phyloP scores from a whole-genome alignment of 2,329 filamentous ascomycete genomes.

The Penicillium sp. region DNA sequence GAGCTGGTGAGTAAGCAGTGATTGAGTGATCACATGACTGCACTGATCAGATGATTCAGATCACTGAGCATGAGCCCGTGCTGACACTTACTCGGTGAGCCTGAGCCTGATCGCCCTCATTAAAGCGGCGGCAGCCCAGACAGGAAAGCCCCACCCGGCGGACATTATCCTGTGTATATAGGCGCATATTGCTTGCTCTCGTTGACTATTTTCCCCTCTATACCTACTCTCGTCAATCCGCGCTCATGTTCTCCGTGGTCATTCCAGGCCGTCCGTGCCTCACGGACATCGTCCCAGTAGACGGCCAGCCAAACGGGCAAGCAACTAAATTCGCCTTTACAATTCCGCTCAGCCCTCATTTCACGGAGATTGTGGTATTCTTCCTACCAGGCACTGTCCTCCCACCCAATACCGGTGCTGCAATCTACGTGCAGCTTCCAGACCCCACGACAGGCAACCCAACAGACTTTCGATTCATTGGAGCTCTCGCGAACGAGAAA shows the following conservation, averaged over 20 bases:
- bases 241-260: conserved; percentile 55
- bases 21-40: no score
- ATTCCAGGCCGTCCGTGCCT: conserved; percentile 56
- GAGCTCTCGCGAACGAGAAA: conserved; percentile 82
- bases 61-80: no score
- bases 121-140: no score
- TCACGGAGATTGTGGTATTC: conserved; percentile 79
- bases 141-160: no score
- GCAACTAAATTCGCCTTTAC: conserved; percentile 60
- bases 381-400: conserved; percentile 71
- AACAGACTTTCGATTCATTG: conserved; percentile 72
- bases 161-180: no score
- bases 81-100: no score
- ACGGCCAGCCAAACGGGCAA: conserved; percentile 50
- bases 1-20: no score
- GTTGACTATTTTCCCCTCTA: background rate
- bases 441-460: conserved; percentile 29
- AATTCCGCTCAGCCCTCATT: conserved; percentile 57
- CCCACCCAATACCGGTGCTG: conserved; percentile 70
- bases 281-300: conserved; percentile 48
- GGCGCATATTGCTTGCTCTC: no score
- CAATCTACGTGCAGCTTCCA: conserved; percentile 79
- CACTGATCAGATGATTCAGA: no score
- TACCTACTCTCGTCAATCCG: background rate
- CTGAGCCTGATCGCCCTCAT: no score